Percentiles rank a stretch among this genome's conserved stretches.
phyloP scores from a whole-genome alignment of 345 rosid genomes.

The Lagerstroemia speciosa region DNA sequence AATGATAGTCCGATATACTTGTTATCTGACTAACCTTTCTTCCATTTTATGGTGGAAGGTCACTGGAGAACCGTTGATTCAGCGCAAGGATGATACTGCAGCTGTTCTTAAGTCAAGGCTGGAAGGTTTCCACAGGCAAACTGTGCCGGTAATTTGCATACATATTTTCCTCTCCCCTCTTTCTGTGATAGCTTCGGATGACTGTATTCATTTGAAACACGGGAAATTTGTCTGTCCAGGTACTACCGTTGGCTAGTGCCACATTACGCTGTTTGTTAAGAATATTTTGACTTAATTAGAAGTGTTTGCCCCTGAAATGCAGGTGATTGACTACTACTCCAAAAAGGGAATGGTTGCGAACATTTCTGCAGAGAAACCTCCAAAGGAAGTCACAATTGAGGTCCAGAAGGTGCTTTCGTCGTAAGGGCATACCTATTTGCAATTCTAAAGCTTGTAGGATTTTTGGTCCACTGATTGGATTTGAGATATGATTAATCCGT shows the following conservation, averaged over 20 bases:
- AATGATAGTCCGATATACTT: neutral
- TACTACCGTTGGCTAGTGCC: no score
- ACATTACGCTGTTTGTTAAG: no score
- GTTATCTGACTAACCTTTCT: neutral
- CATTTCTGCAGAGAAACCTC: constrained; percentile 84
- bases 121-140: constrained; percentile 85
- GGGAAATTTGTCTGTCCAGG: no score
- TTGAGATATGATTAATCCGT: neutral
- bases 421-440: neutral
- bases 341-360: constrained; percentile 69
- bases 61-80: constrained; percentile 88
- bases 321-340: constrained; percentile 80
- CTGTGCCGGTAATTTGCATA: constrained; percentile 53
- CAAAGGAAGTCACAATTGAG: constrained; percentile 59
- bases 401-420: constrained; percentile 64
- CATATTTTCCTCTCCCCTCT: no score
- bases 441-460: constrained; percentile 5
- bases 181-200: no score
- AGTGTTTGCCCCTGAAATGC: constrained; percentile 1
- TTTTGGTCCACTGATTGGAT: constrained; percentile 3
- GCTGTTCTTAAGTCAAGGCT: constrained; percentile 89
- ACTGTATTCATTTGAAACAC: no score
- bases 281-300: neutral
- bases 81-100: constrained; percentile 89
- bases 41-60: constrained; percentile 34